Evolutionary conservation across 148 eudicot species (phyloP).

Genomic region (Vaccinium darrowii): DNA sequence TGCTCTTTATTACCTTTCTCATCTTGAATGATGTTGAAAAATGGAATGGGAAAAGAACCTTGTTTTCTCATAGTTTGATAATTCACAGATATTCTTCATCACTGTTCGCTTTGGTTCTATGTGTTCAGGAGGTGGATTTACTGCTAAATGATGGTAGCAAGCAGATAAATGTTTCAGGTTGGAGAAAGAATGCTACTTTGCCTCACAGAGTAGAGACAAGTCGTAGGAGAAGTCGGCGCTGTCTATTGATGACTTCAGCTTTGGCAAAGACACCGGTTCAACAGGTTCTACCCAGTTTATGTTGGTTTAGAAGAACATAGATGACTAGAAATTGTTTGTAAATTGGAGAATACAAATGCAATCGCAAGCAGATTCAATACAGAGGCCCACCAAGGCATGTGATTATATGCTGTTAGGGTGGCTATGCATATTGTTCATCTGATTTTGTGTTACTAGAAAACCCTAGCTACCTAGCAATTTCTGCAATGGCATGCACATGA

Average conservation of each 20-base stretch:
- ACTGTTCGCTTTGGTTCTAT: conserved; percentile 16
- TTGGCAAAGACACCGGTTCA: conserved; percentile 77
- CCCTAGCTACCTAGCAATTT: neutral
- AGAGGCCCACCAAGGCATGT: neutral
- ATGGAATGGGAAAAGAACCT: neutral
- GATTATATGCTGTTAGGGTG: conserved; percentile 1
- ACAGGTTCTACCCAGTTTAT: conserved; percentile 51
- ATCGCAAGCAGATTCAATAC: neutral
- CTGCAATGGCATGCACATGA: neutral
- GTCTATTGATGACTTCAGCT: conserved; percentile 94
- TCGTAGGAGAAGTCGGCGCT: conserved; percentile 92
- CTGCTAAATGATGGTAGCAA: conserved; percentile 98
- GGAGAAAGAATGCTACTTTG: conserved; percentile 79
- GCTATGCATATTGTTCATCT: neutral
- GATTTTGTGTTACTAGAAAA: neutral
- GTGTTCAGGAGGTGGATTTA: conserved; percentile 89
- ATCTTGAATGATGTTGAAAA: conserved; percentile 4
- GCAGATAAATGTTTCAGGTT: conserved; percentile 75
- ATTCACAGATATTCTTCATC: conserved; percentile 4
- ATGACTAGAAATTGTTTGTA: conserved; percentile 5
- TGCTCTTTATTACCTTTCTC: neutral
- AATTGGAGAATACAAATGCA: neutral
- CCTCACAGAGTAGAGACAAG: conserved; percentile 87
- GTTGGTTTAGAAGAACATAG: conserved; percentile 3
- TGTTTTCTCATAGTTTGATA: neutral